A percentile compares a stretch with the other conserved stretches of the same genome.
Conservation (phyloP, 345 rosid genomes). For the Hibiscus trionum region DNA sequence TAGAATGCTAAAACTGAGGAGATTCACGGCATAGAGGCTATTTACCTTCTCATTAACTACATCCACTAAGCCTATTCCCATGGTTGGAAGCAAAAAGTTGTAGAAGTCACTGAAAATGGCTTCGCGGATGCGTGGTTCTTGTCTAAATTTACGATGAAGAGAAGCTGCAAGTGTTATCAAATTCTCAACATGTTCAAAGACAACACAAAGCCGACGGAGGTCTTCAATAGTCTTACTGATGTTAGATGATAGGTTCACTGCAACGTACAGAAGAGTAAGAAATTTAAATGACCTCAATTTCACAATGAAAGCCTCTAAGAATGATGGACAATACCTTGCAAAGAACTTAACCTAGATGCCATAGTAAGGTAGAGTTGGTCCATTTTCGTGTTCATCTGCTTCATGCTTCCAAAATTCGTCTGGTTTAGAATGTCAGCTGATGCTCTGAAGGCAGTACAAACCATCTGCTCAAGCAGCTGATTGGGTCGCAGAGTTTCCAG, state of each 20-base stretch:
- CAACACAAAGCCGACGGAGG: slow-evolving; percentile 47
- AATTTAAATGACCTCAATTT: not conserved
- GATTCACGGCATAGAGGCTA: slow-evolving; percentile 2
- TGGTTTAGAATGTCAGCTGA: slow-evolving; percentile 81
- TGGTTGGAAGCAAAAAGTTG: slow-evolving; percentile 43
- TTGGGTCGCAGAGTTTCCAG: slow-evolving; percentile 85
- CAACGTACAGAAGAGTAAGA: slow-evolving; percentile 11
- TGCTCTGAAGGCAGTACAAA: slow-evolving; percentile 90
- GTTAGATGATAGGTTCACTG: slow-evolving; percentile 52
- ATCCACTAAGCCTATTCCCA: slow-evolving; percentile 46
- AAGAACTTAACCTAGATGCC: slow-evolving; percentile 49
- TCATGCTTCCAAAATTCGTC: slow-evolving; percentile 63
- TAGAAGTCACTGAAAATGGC: slow-evolving; percentile 66
- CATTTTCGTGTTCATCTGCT: slow-evolving; percentile 55
- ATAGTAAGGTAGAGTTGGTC: slow-evolving; percentile 69
- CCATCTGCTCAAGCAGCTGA: slow-evolving; percentile 94
- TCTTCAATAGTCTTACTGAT: slow-evolving; percentile 51
- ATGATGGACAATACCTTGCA: slow-evolving; percentile 45
- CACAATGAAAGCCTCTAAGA: not conserved
- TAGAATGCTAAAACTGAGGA: not conserved
- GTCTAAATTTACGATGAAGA: slow-evolving; percentile 74
- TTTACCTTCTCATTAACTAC: slow-evolving; percentile 33
- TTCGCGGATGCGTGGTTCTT: slow-evolving; percentile 62
- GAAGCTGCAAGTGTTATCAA: slow-evolving; percentile 70
- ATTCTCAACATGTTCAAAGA: slow-evolving; percentile 78